phyloP scores from a whole-genome alignment of 768 basidiomycete genomes.

The Xerocomus potaroensis region DNA sequence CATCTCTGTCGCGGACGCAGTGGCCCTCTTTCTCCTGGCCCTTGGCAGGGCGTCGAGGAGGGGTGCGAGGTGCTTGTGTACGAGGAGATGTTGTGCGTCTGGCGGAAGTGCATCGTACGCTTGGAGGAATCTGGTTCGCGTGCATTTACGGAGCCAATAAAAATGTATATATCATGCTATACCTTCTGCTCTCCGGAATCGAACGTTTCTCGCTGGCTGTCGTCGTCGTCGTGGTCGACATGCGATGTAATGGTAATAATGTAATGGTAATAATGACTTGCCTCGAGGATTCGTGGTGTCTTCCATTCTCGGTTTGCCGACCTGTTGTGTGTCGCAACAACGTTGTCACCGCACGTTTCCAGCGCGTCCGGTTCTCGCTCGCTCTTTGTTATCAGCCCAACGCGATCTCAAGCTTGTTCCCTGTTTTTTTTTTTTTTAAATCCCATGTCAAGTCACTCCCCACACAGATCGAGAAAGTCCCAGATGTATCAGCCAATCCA shows the following conservation, averaged over 20 bases:
- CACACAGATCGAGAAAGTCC: constrained; percentile 53
- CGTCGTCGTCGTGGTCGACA: constrained; percentile 12
- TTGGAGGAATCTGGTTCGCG: constrained; percentile 37
- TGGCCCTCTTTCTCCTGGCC: constrained; percentile 36
- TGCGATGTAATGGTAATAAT: background rate
- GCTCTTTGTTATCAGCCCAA: constrained; percentile 26
- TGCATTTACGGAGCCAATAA: no score
- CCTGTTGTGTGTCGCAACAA: background rate
- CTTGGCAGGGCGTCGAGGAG: constrained; percentile 43
- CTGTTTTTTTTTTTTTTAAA: no score
- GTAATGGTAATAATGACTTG: background rate
- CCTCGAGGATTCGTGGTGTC: constrained; percentile 31
- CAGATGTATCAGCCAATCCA: constrained; percentile 38
- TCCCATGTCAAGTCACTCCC: constrained; percentile 56
- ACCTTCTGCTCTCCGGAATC: constrained; percentile 23
- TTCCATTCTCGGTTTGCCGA: constrained; percentile 51
- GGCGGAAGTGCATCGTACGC: constrained; percentile 50
- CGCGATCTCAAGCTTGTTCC: constrained; percentile 32
- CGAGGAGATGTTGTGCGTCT: constrained; percentile 45
- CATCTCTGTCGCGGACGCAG: constrained; percentile 38
- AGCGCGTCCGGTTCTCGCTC: constrained; percentile 32
- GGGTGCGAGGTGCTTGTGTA: constrained; percentile 47
- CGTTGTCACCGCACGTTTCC: background rate
- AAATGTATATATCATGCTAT: no score
- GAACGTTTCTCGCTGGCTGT: no score